Evolutionary conservation across 495 filamentous ascomycete species (phyloP).

Genomic region (Podospora pseudocomata): DNA sequence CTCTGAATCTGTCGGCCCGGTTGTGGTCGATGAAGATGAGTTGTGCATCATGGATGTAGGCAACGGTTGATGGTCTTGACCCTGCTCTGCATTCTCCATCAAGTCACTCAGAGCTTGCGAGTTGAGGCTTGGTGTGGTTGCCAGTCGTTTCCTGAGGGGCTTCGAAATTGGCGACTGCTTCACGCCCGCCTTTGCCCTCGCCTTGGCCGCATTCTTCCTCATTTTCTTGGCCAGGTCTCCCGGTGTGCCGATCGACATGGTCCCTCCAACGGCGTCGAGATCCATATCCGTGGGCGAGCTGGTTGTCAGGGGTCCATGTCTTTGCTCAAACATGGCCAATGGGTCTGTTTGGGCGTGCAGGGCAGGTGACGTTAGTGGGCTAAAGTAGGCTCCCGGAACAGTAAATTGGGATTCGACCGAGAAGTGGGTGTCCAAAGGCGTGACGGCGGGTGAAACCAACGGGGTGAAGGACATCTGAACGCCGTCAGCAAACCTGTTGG

Average conservation of each 20-base stretch:
- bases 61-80: constrained; percentile 20
- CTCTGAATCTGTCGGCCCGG: constrained; percentile 42
- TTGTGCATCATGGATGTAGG: constrained; percentile 28
- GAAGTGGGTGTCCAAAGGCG: constrained; percentile 82
- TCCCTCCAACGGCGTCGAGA: constrained; percentile 29
- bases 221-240: constrained; percentile 46
- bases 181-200: constrained; percentile 48
- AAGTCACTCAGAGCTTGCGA: constrained; percentile 54
- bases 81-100: constrained; percentile 33
- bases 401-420: constrained; percentile 72
- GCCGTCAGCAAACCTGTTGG: constrained; percentile 30
- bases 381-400: constrained; percentile 86
- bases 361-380: constrained; percentile 87
- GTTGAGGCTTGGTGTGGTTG: constrained; percentile 54
- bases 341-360: constrained; percentile 71
- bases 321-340: constrained; percentile 42
- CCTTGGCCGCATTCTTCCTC: constrained; percentile 44
- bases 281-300: constrained; percentile 49
- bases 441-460: constrained; percentile 90
- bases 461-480: constrained; percentile 84
- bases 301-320: constrained; percentile 34
- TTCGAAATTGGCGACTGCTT: constrained; percentile 86
- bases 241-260: constrained; percentile 35
- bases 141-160: constrained; percentile 62
- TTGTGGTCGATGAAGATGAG: constrained; percentile 34